Percentiles rank a stretch among this genome's conserved stretches.
Evolutionary conservation across 2,329 filamentous ascomycete genomes (phyloP).

Genomic region (Aureobasidium leucospermi): DNA sequence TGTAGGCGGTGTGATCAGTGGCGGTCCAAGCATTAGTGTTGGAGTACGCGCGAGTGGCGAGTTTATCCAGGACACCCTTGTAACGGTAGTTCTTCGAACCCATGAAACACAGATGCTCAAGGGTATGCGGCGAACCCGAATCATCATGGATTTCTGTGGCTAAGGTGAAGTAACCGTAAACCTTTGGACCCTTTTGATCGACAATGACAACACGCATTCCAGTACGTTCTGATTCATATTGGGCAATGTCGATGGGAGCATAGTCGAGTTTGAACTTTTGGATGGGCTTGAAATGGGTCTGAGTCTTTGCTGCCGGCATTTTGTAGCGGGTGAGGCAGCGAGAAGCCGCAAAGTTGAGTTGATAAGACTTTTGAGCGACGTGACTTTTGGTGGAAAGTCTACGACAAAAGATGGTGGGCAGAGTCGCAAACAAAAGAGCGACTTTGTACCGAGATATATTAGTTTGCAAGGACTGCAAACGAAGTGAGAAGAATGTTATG

Average conservation of each 20-base stretch:
- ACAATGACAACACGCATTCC: constrained; percentile 93
- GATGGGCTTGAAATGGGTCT: constrained; percentile 66
- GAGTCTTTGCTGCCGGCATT: constrained; percentile 12
- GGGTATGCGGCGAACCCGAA: constrained; percentile 67
- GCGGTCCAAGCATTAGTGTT: constrained; percentile 96
- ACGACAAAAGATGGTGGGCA: background rate
- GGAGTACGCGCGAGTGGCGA: constrained; percentile 88
- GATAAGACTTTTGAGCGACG: background rate
- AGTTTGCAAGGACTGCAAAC: background rate
- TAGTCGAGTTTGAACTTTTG: constrained; percentile 87
- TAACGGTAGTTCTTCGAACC: constrained; percentile 90
- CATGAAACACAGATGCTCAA: constrained; percentile 49
- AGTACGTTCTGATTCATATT: constrained; percentile 92
- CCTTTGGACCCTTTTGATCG: constrained; percentile 87
- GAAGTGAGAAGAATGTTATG: background rate
- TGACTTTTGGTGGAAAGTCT: background rate
- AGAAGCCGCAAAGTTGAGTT: background rate
- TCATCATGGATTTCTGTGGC: constrained; percentile 98
- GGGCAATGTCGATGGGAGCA: constrained; percentile 77
- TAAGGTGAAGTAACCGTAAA: constrained; percentile 88
- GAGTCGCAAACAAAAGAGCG: background rate
- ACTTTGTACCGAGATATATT: background rate
- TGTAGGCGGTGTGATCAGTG: constrained; percentile 94
- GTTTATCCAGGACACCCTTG: constrained; percentile 90
- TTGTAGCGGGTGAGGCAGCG: background rate